Conservation (phyloP, 2,329 filamentous ascomycete species). For the Xylariales sp. region DNA sequence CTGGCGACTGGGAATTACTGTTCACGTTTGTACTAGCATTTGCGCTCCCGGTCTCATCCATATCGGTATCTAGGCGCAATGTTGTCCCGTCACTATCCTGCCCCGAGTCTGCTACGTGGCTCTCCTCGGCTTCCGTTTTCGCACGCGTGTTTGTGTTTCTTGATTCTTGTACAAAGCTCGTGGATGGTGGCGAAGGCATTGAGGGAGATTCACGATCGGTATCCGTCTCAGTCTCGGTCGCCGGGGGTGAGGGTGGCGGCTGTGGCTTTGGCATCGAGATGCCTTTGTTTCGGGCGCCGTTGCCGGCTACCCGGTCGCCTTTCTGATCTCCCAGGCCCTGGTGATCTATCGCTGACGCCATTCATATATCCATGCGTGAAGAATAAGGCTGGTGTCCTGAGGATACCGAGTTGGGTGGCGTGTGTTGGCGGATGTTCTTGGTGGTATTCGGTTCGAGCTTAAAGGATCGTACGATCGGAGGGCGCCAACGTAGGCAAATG, state of each 20-base stretch:
- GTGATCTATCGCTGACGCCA: conserved; percentile 39
- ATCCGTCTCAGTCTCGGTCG: conserved; percentile 47
- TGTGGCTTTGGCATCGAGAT: conserved; percentile 39
- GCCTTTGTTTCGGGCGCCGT: conserved; percentile 37
- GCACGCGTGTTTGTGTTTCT: conserved; percentile 16
- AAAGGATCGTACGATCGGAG: neutral
- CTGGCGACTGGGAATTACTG: conserved; percentile 14
- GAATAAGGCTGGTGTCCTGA: neutral
- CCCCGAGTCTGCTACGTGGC: neutral
- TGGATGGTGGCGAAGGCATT: conserved; percentile 14
- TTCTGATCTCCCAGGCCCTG: conserved; percentile 16
- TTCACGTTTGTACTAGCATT: conserved; percentile 6
- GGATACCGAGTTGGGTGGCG: neutral
- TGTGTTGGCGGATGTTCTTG: neutral
- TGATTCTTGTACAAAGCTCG: conserved; percentile 3
- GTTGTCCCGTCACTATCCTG: conserved; percentile 16
- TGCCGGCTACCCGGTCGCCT: conserved; percentile 23
- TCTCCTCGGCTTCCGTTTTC: neutral
- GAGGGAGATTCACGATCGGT: conserved; percentile 34
- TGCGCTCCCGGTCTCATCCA: conserved; percentile 7
- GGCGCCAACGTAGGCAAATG: neutral
- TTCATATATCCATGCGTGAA: conserved; percentile 31
- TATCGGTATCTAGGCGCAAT: conserved; percentile 21
- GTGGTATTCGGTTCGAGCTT: neutral
- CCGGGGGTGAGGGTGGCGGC: conserved; percentile 48